Evolutionary conservation across 176 grass and related monocot species (phyloP).

Genomic region (Carex scoparia): DNA sequence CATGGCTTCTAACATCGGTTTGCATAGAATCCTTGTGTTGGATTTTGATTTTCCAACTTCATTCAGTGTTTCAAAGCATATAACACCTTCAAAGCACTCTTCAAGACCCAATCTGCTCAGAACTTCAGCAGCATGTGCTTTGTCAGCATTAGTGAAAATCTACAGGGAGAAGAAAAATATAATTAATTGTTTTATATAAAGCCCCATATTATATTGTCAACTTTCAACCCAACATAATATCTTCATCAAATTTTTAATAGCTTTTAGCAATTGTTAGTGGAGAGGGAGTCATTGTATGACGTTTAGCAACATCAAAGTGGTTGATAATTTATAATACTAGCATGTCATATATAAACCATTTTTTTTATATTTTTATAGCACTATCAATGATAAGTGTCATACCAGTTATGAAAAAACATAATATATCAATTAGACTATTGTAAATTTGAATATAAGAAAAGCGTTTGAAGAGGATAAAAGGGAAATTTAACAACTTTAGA

Average conservation of each 20-base stretch:
- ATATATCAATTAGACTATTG: not conserved
- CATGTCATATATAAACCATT: not conserved
- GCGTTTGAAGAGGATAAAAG: not conserved
- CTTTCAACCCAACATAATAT: not conserved
- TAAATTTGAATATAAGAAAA: not conserved
- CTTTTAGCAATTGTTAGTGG: not conserved
- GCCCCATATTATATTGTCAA: not conserved
- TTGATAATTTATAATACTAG: not conserved
- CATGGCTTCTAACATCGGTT: constrained; percentile 80
- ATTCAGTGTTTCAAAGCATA: constrained; percentile 98
- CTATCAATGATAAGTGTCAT: not conserved
- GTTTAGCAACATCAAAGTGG: not conserved
- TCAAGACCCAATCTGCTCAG: constrained; percentile 70
- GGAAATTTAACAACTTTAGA: not conserved
- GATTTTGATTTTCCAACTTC: not conserved
- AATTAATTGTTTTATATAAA: not conserved
- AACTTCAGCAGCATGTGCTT: constrained; percentile 51
- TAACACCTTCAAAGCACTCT: constrained; percentile 84
- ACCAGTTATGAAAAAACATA: not conserved
- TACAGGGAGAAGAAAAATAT: constrained; percentile 11
- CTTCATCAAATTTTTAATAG: constrained; percentile 2
- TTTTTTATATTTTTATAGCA: not conserved
- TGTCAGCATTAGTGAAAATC: constrained; percentile 92
- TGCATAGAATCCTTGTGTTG: constrained; percentile 61
- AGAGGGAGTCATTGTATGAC: not conserved